Conservation (phyloP, 2,329 filamentous ascomycete species). For the Ceratocystis diversiconidia region DNA sequence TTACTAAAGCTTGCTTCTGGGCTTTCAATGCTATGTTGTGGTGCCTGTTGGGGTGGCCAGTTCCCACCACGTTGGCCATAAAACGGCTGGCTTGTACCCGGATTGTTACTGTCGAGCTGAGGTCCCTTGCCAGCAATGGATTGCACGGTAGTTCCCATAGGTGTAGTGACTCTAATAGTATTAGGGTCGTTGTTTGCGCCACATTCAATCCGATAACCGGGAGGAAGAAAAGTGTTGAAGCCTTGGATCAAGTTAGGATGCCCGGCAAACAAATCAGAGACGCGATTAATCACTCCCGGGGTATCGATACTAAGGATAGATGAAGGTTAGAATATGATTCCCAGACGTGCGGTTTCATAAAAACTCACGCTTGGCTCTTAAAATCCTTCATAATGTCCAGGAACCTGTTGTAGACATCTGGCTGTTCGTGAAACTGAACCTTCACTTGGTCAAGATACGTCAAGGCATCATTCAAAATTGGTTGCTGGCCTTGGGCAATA, state of each 20-base stretch:
- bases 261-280: conserved; percentile 88
- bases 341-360: background rate
- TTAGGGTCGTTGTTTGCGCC: conserved; percentile 88
- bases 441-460: conserved; percentile 98
- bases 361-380: conserved; percentile 79
- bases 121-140: conserved; percentile 51
- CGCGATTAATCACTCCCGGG: conserved; percentile 89
- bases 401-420: conserved; percentile 93
- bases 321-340: background rate
- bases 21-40: conserved; percentile 41
- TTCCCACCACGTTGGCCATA: conserved; percentile 36
- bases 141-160: conserved; percentile 90
- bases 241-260: conserved; percentile 93
- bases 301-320: conserved; percentile 57
- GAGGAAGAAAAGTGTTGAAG: conserved; percentile 94
- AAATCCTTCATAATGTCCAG: conserved; percentile 99
- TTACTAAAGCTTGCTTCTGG: conserved; percentile 49
- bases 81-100: conserved; percentile 30
- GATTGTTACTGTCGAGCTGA: conserved; percentile 32
- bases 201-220: conserved; percentile 92
- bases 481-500: conserved; percentile 31
- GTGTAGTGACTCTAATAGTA: conserved; percentile 89
- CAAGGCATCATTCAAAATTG: conserved; percentile 51
- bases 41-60: conserved; percentile 36
- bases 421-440: conserved; percentile 90